Conservation (phyloP, 2,329 filamentous ascomycete species). For the Hymenoscyphus salicellus region DNA sequence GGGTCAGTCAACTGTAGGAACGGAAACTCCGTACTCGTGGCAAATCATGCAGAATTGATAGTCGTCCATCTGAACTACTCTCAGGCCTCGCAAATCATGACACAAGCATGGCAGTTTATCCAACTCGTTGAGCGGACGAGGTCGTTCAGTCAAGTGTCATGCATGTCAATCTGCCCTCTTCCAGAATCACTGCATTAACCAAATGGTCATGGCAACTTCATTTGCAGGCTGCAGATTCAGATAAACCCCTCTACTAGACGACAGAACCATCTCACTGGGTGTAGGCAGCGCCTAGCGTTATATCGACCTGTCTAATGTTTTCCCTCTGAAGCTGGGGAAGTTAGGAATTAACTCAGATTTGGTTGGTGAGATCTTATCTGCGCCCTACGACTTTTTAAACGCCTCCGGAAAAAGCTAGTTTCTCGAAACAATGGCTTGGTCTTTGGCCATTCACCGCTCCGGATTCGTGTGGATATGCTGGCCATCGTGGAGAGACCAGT, state of each 20-base stretch:
- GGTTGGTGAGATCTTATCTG: background rate
- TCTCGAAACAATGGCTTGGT: conserved; percentile 20
- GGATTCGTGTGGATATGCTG: background rate
- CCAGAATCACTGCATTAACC: conserved; percentile 9
- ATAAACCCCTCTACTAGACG: background rate
- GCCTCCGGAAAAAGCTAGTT: conserved; percentile 8
- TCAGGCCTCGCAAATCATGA: background rate
- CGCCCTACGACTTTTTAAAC: conserved; percentile 3
- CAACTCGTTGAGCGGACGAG: conserved; percentile 6
- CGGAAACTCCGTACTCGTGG: background rate
- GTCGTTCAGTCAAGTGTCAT: conserved; percentile 6
- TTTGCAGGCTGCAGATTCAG: background rate
- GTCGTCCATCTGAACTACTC: background rate
- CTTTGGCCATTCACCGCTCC: conserved; percentile 3
- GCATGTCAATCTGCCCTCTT: conserved; percentile 7
- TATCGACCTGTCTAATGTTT: conserved; percentile 13
- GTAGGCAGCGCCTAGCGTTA: conserved; percentile 2
- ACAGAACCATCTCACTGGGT: background rate
- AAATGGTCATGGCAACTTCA: conserved; percentile 2
- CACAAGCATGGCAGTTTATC: conserved; percentile 13
- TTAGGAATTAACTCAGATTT: conserved; percentile 3
- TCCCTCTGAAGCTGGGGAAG: conserved; percentile 7
- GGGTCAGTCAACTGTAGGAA: conserved; percentile 9
- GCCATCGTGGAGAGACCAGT: background rate
- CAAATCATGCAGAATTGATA: conserved; percentile 20